A percentile compares a stretch with the other conserved stretches of the same genome.
phyloP scores from a whole-genome alignment of 441 rosid species.

The Aquilaria agallochum region DNA sequence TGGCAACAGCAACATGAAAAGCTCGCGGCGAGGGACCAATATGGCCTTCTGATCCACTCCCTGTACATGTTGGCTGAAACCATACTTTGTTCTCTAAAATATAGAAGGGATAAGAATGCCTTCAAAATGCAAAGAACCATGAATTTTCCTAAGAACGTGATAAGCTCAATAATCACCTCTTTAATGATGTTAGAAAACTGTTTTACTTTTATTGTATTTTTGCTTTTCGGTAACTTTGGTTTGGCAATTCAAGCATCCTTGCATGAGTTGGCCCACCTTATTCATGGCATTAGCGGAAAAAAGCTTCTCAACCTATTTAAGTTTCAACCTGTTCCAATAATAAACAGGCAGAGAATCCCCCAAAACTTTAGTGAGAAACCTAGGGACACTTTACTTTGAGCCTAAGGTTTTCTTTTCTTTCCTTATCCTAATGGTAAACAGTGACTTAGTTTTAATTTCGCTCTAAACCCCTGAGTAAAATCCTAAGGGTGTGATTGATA shows the following conservation, averaged over 20 bases:
- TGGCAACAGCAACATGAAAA: conserved; percentile 89
- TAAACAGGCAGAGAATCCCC: no score
- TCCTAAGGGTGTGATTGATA: no score
- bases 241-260: neutral
- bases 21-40: conserved; percentile 92
- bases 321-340: no score
- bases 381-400: no score
- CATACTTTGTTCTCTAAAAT: conserved; percentile 72
- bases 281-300: no score
- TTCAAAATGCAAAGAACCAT: conserved; percentile 4
- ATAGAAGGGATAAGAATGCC: neutral
- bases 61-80: conserved; percentile 91
- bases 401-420: no score
- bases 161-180: conserved; percentile 1
- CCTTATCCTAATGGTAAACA: no score
- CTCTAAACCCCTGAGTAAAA: no score
- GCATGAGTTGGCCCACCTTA: no score
- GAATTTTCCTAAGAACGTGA: neutral
- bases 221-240: neutral
- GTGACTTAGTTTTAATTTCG: no score
- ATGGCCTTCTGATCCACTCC: conserved; percentile 83
- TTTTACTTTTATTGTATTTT: neutral
- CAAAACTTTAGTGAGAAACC: no score
- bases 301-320: no score
- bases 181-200: neutral